Conservation (phyloP, 345 rosid species). For the Rhodamnia argentea region DNA sequence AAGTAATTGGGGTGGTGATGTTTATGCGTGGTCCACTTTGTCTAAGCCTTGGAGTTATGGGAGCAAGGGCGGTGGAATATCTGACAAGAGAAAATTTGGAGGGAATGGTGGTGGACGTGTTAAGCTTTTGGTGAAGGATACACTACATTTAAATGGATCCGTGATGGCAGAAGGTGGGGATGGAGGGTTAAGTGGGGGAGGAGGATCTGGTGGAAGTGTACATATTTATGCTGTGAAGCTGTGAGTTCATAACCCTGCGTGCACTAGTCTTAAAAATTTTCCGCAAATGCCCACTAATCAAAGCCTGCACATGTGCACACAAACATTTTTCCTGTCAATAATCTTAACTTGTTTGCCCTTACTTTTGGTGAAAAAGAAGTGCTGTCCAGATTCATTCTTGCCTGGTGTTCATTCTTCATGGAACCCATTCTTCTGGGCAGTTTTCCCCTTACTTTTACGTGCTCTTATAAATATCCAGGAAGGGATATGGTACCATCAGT, state of each 20-base stretch:
- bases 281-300: neutral
- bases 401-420: neutral
- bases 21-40: constrained; percentile 84
- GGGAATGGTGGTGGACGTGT: constrained; percentile 95
- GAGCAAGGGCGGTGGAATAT: constrained; percentile 72
- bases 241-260: constrained; percentile 34
- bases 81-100: constrained; percentile 31
- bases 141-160: constrained; percentile 70
- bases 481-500: constrained; percentile 77
- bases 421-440: neutral
- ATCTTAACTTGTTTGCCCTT: neutral
- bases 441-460: neutral
- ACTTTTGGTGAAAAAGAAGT: neutral
- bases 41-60: constrained; percentile 91
- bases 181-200: constrained; percentile 71
- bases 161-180: constrained; percentile 76
- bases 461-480: constrained; percentile 39
- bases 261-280: neutral
- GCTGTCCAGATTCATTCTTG: neutral
- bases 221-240: constrained; percentile 49
- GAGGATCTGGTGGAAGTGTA: constrained; percentile 98
- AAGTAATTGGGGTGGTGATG: constrained; percentile 92
- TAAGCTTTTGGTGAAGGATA: constrained; percentile 45
- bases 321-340: neutral
- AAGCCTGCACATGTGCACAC: neutral